phyloP scores from a whole-genome alignment of 306 rosid species.

The Cicer judaicum region DNA sequence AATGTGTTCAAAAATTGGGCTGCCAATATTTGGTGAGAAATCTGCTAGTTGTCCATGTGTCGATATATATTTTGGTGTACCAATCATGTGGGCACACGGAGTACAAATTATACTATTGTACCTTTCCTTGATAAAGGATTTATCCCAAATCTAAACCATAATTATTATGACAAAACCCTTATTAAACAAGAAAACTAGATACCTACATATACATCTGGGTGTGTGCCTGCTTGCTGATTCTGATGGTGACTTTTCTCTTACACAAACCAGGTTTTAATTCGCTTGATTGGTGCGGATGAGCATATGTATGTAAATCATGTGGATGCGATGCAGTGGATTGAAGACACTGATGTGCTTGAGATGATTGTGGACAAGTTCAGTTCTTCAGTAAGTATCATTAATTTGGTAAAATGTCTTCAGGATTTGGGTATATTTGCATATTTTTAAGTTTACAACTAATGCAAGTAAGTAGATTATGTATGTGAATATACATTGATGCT shows the following conservation, averaged over 20 bases:
- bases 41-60: background rate
- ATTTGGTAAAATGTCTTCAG: slow-evolving; percentile 14
- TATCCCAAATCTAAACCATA: background rate
- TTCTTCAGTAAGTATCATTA: slow-evolving; percentile 76
- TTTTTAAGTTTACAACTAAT: background rate
- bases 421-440: slow-evolving; percentile 8
- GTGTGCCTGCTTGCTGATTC: slow-evolving; percentile 16
- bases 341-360: slow-evolving; percentile 86
- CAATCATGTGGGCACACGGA: background rate
- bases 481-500: slow-evolving; percentile 13
- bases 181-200: background rate
- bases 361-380: slow-evolving; percentile 97
- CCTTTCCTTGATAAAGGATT: background rate
- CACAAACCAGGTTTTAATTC: slow-evolving; percentile 79
- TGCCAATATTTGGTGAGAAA: background rate
- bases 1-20: background rate
- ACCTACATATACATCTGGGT: background rate
- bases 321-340: slow-evolving; percentile 94
- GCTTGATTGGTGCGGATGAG: slow-evolving; percentile 97
- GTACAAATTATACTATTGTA: background rate
- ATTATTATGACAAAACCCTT: slow-evolving; percentile 3
- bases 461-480: background rate
- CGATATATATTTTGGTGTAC: background rate
- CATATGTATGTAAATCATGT: slow-evolving; percentile 80
- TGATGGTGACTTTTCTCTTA: slow-evolving; percentile 25